These are phyloP conservation scores for Daldinia eschscholtzii DNA, from an alignment of 2,329 filamentous ascomycete species.

Conservation along the genomic window DNA sequence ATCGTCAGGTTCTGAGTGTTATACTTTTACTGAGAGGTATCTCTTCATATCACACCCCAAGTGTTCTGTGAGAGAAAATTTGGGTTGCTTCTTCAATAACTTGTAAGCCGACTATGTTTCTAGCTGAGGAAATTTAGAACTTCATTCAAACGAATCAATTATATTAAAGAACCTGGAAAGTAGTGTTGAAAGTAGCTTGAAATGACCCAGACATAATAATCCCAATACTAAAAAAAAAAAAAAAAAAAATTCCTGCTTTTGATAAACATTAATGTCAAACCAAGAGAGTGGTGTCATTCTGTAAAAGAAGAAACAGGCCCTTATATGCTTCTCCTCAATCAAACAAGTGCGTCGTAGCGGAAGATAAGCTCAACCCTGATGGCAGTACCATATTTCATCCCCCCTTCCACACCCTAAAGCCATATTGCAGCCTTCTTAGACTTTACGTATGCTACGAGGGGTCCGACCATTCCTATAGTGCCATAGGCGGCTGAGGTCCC, in stretches of 20 bases:
- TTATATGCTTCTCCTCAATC: background rate
- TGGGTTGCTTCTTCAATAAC: too few species aligned
- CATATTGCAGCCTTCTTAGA: background rate
- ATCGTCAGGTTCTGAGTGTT: background rate
- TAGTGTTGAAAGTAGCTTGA: background rate
- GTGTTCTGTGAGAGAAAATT: too few species aligned
- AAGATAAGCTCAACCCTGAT: background rate
- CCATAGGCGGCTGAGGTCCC: constrained; percentile 6
- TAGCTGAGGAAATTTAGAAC: background rate
- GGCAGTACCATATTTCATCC: background rate
- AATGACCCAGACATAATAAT: background rate
- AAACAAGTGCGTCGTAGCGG: background rate
- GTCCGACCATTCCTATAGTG: constrained; percentile 2
- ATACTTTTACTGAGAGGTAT: too few species aligned
- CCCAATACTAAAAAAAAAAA: background rate
- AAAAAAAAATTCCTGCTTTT: background rate
- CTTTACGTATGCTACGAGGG: background rate
- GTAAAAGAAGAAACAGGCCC: background rate
- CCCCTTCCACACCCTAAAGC: background rate
- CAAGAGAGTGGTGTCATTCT: background rate
- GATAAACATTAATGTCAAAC: background rate
- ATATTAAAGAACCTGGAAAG: background rate
- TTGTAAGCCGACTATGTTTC: too few species aligned
- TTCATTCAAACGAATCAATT: background rate
- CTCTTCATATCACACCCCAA: too few species aligned